A percentile compares a stretch with the other conserved stretches of the same genome.
These are phyloP conservation scores for Hypoxylon perforatum DNA, from an alignment of 495 filamentous ascomycete species.

Conservation along the genomic window DNA sequence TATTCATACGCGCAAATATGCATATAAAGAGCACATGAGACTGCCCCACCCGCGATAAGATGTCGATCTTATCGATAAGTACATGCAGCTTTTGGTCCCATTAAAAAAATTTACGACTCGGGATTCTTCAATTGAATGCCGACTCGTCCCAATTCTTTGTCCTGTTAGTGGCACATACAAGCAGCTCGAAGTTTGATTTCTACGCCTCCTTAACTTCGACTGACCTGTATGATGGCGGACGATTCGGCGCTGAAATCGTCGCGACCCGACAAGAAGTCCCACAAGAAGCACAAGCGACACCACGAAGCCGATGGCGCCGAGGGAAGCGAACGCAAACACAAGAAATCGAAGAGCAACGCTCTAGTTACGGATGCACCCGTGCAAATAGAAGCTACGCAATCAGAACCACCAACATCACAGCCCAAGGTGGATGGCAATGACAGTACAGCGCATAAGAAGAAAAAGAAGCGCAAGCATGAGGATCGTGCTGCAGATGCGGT, in stretches of 20 bases:
- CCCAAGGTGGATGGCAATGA: slow-evolving; percentile 10
- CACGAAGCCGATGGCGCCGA: slow-evolving; percentile 50
- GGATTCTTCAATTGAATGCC: slow-evolving; percentile 7
- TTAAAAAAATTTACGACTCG: slow-evolving; percentile 32
- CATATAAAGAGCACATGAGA: background rate
- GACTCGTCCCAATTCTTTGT: background rate
- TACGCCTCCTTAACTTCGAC: background rate
- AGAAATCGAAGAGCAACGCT: slow-evolving; percentile 51
- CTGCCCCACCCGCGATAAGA: background rate
- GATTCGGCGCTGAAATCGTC: slow-evolving; percentile 1
- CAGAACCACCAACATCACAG: slow-evolving; percentile 9
- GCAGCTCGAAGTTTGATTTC: background rate
- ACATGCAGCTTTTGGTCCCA: background rate
- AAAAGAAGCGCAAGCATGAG: slow-evolving; percentile 36
- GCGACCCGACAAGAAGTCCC: slow-evolving; percentile 48
- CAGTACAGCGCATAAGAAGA: slow-evolving; percentile 29
- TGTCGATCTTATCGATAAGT: slow-evolving; percentile 27
- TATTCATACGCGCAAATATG: no score
- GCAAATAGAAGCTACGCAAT: slow-evolving; percentile 19
- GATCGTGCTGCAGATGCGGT: slow-evolving; percentile 15
- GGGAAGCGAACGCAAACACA: slow-evolving; percentile 52
- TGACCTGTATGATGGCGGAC: slow-evolving; percentile 15
- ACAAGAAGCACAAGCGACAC: slow-evolving; percentile 56
- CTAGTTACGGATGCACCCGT: slow-evolving; percentile 15
- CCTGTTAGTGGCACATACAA: no score